Evolutionary conservation across 306 rosid genomes (phyloP), one percentile per base, ranked within the genome.

Genomic region (Cercis canadensis): DNA sequence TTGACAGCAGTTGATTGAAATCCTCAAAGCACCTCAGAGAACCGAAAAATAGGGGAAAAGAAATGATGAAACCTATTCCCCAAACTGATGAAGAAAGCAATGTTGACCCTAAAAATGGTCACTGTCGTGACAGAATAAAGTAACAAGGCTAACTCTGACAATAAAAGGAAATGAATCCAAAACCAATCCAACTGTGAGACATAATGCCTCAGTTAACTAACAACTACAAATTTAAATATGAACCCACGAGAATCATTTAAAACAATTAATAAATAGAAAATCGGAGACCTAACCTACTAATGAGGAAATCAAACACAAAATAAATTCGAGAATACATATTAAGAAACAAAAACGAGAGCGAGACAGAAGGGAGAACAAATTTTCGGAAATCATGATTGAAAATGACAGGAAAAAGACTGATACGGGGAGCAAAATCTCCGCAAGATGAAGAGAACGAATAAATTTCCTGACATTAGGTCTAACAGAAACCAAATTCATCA

Each of bases 161-260:
- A 24, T 50, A 54, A 77, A 74, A 33, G 19, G 11, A 62, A 69
- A 77, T 61, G 70, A 88, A 80, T 63, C 72, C 62, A 57, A 32
- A 24, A 56, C 89, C 84, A 78, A 76, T 83, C 87, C 74, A 86
- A 80, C 82, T 57, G 72, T 78, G 54, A 45, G 65, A 72, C 61
- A 65, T 80, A 72, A 84, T 56, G 77, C 72, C 63, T 57, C 34
- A 69, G 34, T 56, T 67, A 78, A 74, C 84, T 74, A 69, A 73
- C 88, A 76, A 61, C 71, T 7, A 59, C 32, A 75, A 67, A 44
- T 70, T 84, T 54, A 78, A 71, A 55, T 57, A 60, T 0, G 19
- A 67, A 32, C 44, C 29, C 32, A 68, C 41, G 15, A 5, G 57
- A 32, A 7, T 3, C 1, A 24, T 24, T 24, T 24, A 71, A 83